These are phyloP conservation scores for Moesziomyces aphidis DNA, from an alignment of 1,284 basidiomycete genomes.

Conservation along the genomic window DNA sequence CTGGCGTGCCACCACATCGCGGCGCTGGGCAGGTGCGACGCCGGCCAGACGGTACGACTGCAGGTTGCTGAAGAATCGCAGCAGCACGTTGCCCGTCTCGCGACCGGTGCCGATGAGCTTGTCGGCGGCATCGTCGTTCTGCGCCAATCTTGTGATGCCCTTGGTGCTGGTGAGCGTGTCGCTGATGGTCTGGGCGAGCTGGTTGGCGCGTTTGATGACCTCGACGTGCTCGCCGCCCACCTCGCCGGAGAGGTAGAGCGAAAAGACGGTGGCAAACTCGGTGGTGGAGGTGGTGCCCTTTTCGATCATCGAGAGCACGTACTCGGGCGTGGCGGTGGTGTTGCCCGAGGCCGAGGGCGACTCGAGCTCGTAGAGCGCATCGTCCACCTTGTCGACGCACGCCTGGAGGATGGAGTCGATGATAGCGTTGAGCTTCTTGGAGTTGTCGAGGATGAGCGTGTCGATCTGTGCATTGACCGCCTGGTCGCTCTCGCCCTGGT, in stretches of 20 bases:
- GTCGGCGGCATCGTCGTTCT: constrained; percentile 90
- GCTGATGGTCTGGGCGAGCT: constrained; percentile 90
- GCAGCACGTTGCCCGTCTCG: constrained; percentile 83
- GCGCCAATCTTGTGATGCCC: constrained; percentile 91
- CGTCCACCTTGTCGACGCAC: constrained; percentile 96
- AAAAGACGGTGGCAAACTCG: constrained; percentile 95
- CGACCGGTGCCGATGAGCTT: constrained; percentile 88
- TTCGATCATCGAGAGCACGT: constrained; percentile 97
- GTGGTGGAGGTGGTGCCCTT: constrained; percentile 93
- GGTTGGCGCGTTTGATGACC: constrained; percentile 97
- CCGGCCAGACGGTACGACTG: constrained; percentile 88
- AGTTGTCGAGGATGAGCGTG: constrained; percentile 93
- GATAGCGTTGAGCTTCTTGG: constrained; percentile 97
- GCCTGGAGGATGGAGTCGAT: constrained; percentile 97
- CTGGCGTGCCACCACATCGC: constrained; percentile 88
- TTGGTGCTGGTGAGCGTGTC: constrained; percentile 94
- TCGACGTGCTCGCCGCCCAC: constrained; percentile 93
- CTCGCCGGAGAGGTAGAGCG: constrained; percentile 88
- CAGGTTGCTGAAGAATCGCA: constrained; percentile 93
- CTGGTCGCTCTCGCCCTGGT: constrained; percentile 84
- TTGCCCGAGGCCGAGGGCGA: constrained; percentile 93
- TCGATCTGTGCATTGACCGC: constrained; percentile 96
- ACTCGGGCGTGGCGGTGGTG: constrained; percentile 94
- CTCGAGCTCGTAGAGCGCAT: constrained; percentile 96
- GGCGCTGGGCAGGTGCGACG: constrained; percentile 75